A percentile compares a stretch with the other conserved stretches of the same genome.
These are phyloP conservation scores for Schoenoplectus tabernaemontani DNA, from an alignment of 202 grass and related monocot species.

Conservation along the genomic window DNA sequence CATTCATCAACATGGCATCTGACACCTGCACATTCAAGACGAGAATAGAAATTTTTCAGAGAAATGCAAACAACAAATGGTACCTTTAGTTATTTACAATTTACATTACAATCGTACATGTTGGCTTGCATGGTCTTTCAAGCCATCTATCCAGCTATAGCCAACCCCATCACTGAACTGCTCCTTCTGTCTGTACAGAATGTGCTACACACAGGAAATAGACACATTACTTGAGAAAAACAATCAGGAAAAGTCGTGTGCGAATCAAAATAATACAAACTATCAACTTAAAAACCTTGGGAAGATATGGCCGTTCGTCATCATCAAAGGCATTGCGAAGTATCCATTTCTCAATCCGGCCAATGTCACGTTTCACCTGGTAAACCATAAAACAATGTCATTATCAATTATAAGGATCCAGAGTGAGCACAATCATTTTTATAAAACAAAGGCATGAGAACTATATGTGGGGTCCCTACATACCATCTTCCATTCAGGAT, in stretches of 20 bases:
- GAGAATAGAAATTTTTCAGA: neutral
- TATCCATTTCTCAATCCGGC: constrained; percentile 93
- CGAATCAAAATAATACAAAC: neutral
- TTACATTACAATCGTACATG: constrained; percentile 42
- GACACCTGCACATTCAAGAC: constrained; percentile 51
- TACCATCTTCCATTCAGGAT: constrained; percentile 99
- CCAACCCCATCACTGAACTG: constrained; percentile 98
- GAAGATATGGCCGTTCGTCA: constrained; percentile 76
- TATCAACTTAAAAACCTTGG: constrained; percentile 78
- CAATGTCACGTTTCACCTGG: constrained; percentile 69
- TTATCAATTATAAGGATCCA: neutral
- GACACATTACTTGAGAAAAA: neutral
- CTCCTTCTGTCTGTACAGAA: constrained; percentile 97
- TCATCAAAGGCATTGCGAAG: constrained; percentile 97
- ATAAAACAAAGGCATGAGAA: constrained; percentile 1
- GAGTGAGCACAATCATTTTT: neutral
- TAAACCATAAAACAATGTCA: constrained; percentile 18
- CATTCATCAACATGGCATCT: constrained; percentile 83
- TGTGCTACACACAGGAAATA: constrained; percentile 60
- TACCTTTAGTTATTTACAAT: constrained; percentile 8
- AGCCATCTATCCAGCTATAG: constrained; percentile 96
- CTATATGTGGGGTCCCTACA: constrained; percentile 13
- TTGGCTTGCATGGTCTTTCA: constrained; percentile 86
- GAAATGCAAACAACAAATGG: constrained; percentile 4
- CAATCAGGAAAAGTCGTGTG: neutral